Base-by-base conservation (phyloP, 148 eudicot genomes). In the Silene conica region DNA sequence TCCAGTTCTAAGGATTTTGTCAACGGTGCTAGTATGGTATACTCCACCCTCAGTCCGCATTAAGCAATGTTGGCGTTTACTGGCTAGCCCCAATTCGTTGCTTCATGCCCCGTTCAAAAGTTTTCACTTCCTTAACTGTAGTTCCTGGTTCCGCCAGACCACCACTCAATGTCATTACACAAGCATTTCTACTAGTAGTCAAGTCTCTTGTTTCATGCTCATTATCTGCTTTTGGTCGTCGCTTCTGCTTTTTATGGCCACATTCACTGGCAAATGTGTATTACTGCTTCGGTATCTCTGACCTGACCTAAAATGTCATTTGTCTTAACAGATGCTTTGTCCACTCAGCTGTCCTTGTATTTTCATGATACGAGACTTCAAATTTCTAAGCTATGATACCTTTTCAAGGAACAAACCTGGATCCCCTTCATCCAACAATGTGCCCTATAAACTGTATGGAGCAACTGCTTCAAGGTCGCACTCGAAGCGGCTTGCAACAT, bases 321-420 rank as follows among this genome's bases (percentile, higher is more conserved):
- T 63, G 45, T 13, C 9, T 58, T 18, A 60, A 60, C 85, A 88
- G 93, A 83, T 84, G 82, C 70, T 59, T 68, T 76, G 46, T 78
- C 73, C 66, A 34, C 74, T 77, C 54, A 74, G 71, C 76, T 81
- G 86, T 60, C 77, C 73, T 72, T 80, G 78, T 74, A 79, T 23
- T 72, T 84, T 72, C 80, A 79, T 74, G 62, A 57, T 82, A 61
- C 84, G 73, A 78, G 87, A 86, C 80, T 85, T 78, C 82, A 80
- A 77, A 84, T 80, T 81, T 86, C 38, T 79, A 52, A 82, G 89
- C 71, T 72, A 78, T 87, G 89, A 85, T 69, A 63, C 74, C 68
- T 67, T 82, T 8, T 73, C 82, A 77, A 85, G 85, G 79, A 64
- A 83, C 41, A 81, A 76, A 71, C 81, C 83, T 80, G 83, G 41